Conservation (phyloP, 495 filamentous ascomycete species). For the Jackrogersella minutella region DNA sequence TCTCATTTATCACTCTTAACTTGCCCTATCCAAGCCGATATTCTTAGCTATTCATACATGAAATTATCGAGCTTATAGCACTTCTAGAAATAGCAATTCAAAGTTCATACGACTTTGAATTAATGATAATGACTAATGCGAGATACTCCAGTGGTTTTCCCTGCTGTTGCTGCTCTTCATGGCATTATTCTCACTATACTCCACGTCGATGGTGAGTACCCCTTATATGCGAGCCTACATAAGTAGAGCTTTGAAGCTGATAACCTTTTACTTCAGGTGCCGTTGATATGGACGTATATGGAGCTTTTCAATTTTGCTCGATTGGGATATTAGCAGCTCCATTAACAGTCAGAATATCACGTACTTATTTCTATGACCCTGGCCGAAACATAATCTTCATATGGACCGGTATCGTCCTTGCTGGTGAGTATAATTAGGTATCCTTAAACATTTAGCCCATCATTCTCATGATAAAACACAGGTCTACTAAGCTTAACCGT, state of each 20-base stretch:
- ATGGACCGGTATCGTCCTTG: slow-evolving; percentile 65
- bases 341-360: slow-evolving; percentile 61
- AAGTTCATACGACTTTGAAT: not conserved
- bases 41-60: not conserved
- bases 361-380: slow-evolving; percentile 66
- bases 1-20: not conserved
- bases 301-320: slow-evolving; percentile 68
- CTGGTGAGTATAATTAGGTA: slow-evolving; percentile 51
- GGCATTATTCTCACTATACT: slow-evolving; percentile 63
- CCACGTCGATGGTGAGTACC: slow-evolving; percentile 59
- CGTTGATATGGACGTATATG: slow-evolving; percentile 71
- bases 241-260: slow-evolving; percentile 19
- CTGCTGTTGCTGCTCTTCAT: slow-evolving; percentile 67
- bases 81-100: not conserved
- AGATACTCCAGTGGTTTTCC: slow-evolving; percentile 55
- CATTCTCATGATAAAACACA: slow-evolving; percentile 35
- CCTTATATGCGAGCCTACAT: not conserved
- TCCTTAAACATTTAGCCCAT: not conserved
- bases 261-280: slow-evolving; percentile 50
- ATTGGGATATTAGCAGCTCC: slow-evolving; percentile 69
- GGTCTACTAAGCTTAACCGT: slow-evolving; percentile 65
- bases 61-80: no score
- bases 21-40: not conserved
- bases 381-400: slow-evolving; percentile 68
- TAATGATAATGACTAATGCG: slow-evolving; percentile 7